Conservation (phyloP, 148 eudicot species). For the Agrostemma githago region DNA sequence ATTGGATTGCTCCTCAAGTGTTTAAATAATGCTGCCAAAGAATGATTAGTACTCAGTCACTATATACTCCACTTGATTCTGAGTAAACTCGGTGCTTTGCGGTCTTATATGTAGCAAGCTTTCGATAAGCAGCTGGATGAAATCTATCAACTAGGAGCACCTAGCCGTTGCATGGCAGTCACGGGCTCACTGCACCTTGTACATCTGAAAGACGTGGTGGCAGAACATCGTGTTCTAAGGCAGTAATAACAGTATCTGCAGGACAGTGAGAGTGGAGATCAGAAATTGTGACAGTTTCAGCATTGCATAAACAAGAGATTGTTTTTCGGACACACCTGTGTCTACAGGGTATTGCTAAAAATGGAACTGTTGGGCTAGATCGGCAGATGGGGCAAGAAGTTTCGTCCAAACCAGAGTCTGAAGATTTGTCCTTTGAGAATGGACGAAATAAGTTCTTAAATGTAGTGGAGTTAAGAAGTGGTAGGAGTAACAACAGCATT, state of each 20-base stretch:
- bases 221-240: conserved; percentile 83
- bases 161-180: conserved; percentile 74
- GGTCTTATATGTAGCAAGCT: neutral
- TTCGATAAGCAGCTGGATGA: neutral
- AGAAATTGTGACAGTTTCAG: neutral
- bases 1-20: no score
- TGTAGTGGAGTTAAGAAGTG: conserved; percentile 90
- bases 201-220: conserved; percentile 67
- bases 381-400: conserved; percentile 84
- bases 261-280: conserved; percentile 8
- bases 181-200: conserved; percentile 74
- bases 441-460: conserved; percentile 70
- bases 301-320: neutral
- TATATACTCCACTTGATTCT: conserved; percentile 3
- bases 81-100: conserved; percentile 6
- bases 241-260: conserved; percentile 96
- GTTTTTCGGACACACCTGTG: conserved; percentile 49
- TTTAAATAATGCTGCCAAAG: no score
- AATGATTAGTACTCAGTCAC: no score
- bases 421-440: conserved; percentile 75
- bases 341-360: conserved; percentile 87
- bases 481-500: conserved; percentile 90
- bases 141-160: conserved; percentile 20
- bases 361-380: conserved; percentile 69
- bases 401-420: conserved; percentile 50